Conservation (phyloP, 2,329 filamentous ascomycete genomes). For the Alternaria postmessia region DNA sequence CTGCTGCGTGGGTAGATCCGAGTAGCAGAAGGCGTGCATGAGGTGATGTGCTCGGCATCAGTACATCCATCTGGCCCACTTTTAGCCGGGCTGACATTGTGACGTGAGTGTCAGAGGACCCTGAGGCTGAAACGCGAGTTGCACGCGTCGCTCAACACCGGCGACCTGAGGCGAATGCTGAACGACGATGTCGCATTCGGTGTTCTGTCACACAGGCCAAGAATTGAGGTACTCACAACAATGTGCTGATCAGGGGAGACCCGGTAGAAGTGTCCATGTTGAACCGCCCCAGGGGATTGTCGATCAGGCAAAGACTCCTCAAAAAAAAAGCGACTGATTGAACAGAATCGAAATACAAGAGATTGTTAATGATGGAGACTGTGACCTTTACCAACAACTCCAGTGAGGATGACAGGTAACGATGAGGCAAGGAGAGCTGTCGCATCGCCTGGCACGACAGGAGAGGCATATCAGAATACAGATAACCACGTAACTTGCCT, state of each 20-base stretch:
- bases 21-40: conserved; percentile 16
- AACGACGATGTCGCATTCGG: conserved; percentile 3
- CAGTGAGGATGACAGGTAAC: not conserved
- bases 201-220: not conserved
- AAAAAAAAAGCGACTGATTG: not conserved
- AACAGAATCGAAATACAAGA: not conserved
- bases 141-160: conserved; percentile 6
- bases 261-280: not conserved
- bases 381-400: not conserved
- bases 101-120: conserved; percentile 31
- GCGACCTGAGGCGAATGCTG: conserved; percentile 12
- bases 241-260: not conserved
- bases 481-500: not conserved
- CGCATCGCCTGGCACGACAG: not conserved
- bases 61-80: conserved; percentile 8
- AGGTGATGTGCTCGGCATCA: conserved; percentile 18
- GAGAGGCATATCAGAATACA: not conserved
- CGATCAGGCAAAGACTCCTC: not conserved
- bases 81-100: conserved; percentile 23
- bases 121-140: conserved; percentile 34
- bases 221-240: not conserved
- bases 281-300: not conserved
- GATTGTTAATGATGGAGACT: not conserved
- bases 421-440: not conserved
- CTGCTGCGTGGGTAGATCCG: conserved; percentile 9